These are phyloP conservation scores for Pseudocercospora fuligena DNA, from an alignment of 2,329 filamentous ascomycete species.

Conservation along the genomic window DNA sequence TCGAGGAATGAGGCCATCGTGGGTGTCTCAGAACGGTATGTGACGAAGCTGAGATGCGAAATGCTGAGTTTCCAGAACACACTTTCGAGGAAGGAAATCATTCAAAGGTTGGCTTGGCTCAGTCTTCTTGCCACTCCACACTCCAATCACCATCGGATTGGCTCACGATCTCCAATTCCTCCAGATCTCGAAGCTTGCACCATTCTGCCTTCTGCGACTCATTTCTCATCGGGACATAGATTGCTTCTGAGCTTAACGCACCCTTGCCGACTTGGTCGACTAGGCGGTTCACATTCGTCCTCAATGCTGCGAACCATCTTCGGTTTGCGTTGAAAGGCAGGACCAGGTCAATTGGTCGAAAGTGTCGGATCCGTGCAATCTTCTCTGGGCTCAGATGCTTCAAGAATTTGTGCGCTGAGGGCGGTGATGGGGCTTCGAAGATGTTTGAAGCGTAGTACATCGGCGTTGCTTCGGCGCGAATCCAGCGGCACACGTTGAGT, in stretches of 20 bases:
- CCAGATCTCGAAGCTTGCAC: conserved; percentile 17
- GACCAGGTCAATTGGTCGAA: conserved; percentile 24
- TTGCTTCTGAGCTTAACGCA: conserved; percentile 21
- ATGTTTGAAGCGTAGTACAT: conserved; percentile 32
- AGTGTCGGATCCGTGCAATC: conserved; percentile 19
- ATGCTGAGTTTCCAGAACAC: too few relatives aligned
- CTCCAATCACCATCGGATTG: conserved; percentile 15
- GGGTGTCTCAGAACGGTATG: too few relatives aligned
- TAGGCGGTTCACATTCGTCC: conserved; percentile 21
- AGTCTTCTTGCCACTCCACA: conserved; percentile 16
- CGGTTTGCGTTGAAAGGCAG: conserved; percentile 16
- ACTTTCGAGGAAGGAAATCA: background rate
- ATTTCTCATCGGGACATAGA: conserved; percentile 23
- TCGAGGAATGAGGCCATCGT: too few relatives aligned
- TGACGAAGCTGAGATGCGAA: too few relatives aligned
- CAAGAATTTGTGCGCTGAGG: conserved; percentile 25
- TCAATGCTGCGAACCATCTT: conserved; percentile 22
- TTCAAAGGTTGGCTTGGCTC: background rate
- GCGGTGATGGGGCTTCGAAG: conserved; percentile 27
- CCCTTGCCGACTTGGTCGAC: conserved; percentile 24
- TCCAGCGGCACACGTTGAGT: conserved; percentile 18
- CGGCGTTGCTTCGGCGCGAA: conserved; percentile 28
- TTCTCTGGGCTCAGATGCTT: conserved; percentile 17
- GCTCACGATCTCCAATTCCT: conserved; percentile 11
- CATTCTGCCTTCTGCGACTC: conserved; percentile 13